Evolutionary conservation across 202 grass and related monocot species (phyloP), one percentile per base, ranked within the genome.

Genomic region (Miscanthus sacchariflorus): DNA sequence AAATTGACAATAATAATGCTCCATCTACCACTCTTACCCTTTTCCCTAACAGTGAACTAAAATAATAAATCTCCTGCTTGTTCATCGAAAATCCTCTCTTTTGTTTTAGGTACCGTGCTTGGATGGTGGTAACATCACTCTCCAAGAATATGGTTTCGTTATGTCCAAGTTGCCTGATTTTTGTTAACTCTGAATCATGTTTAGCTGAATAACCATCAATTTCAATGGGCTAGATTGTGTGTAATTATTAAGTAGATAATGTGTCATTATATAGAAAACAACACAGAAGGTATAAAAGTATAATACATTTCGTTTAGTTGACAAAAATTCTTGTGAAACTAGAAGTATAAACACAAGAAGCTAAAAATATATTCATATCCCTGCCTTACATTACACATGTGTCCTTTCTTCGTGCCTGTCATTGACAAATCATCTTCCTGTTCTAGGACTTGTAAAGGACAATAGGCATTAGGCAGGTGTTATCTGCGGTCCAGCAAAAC

Each of bases 391-490:
- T 4, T 49, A 15, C 36, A 35, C 43, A 21, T 19, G 4, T 49
- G 68, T 83, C 68, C 18, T 78, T 85, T 40, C 25, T 19, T 19
- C 10, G 19, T 52, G 27, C 11, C 9, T n/a, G 69, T 68, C 12
- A 77, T 68, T 85, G 63, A 17, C 45, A 43, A 43, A 85, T 78
- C 21, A 85, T 69, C 65, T 19, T 2, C 45, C n/a, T 72, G 44
- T 10, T 12, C 58, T 25, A 7, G 67, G 28, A n/a, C 67, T 39
- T 35, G 33, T 35, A 35, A 35, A 35, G 33, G 33, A 35, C 33
- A 35, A 35, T 35, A 35, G 33, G 33, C 33, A 35, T 35, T 35
- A 35, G 33, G 33, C 3, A 35, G 33, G 33, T 35, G 3, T 35
- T 35, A 35, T 35, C 33, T 35, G 33, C 33, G 33, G 33, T 35